Conservation (phyloP, 495 filamentous ascomycete genomes). For the Lichina pygmaea region DNA sequence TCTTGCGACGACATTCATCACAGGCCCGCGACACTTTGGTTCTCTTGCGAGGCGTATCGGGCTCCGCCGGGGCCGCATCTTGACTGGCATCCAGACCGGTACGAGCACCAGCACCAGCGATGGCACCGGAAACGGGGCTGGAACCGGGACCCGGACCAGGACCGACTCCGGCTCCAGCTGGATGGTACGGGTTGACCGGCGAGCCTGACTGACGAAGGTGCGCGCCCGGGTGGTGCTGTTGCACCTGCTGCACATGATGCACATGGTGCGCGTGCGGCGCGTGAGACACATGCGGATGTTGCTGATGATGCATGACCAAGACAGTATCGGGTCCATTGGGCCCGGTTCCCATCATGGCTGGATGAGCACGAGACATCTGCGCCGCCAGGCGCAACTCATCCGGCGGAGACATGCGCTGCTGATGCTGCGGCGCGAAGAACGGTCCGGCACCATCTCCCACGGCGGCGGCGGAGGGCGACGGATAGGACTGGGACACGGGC, state of each 20-base stretch:
- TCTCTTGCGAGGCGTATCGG: conserved; percentile 48
- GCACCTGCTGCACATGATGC: background rate
- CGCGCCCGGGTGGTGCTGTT: background rate
- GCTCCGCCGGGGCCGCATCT: conserved; percentile 17
- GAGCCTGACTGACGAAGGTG: background rate
- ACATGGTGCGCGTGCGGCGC: background rate
- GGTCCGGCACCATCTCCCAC: conserved; percentile 4
- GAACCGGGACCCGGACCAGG: no score
- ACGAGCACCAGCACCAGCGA: no score
- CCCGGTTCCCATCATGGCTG: background rate
- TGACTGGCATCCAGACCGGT: conserved; percentile 1
- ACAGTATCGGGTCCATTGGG: background rate
- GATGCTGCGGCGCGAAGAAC: conserved; percentile 1
- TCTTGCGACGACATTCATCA: conserved; percentile 87
- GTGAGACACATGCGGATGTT: background rate
- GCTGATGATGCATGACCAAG: background rate
- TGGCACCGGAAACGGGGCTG: no score
- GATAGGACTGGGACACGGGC: conserved; percentile 3
- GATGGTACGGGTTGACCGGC: background rate
- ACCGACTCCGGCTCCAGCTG: background rate
- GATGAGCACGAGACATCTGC: conserved; percentile 1
- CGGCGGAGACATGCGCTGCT: conserved; percentile 3
- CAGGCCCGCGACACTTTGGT: conserved; percentile 85
- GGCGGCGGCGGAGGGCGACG: conserved; percentile 1
- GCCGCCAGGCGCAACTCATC: conserved; percentile 1